A percentile compares a stretch with the other conserved stretches of the same genome.
Conservation (phyloP, 2,329 filamentous ascomycete species). For the Cladophialophora psammophila region DNA sequence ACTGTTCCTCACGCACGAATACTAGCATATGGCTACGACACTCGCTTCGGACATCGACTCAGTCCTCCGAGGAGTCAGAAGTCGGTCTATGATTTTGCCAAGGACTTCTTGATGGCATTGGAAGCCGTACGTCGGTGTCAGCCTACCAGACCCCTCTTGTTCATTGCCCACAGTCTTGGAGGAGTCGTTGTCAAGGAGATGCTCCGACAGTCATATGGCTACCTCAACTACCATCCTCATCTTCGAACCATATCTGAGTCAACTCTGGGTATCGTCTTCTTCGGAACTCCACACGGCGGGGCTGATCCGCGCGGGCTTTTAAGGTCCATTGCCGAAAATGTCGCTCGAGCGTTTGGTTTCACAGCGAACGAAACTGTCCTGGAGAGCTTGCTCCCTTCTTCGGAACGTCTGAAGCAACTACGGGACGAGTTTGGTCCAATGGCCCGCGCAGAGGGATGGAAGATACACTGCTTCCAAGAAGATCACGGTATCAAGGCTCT, state of each 20-base stretch:
- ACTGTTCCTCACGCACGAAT: conserved; percentile 32
- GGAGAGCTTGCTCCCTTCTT: conserved; percentile 45
- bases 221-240: conserved; percentile 9
- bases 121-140: conserved; percentile 42
- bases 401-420: conserved; percentile 46
- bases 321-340: conserved; percentile 12
- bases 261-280: conserved; percentile 33
- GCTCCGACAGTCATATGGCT: conserved; percentile 23
- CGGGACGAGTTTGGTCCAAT: conserved; percentile 43
- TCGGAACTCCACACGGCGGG: conserved; percentile 36
- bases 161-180: conserved; percentile 34
- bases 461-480: conserved; percentile 50
- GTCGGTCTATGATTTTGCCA: conserved; percentile 46
- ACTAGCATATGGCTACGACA: conserved; percentile 42
- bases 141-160: conserved; percentile 24
- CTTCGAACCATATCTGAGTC: conserved; percentile 16
- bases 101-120: conserved; percentile 47
- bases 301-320: conserved; percentile 18
- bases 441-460: conserved; percentile 43
- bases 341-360: conserved; percentile 34
- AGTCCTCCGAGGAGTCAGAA: conserved; percentile 40
- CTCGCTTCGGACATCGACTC: conserved; percentile 38
- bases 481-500: conserved; percentile 37
- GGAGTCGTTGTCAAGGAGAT: conserved; percentile 33
- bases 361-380: conserved; percentile 47